phyloP scores from a whole-genome alignment of 345 rosid species.

The Syzygium aqueum region DNA sequence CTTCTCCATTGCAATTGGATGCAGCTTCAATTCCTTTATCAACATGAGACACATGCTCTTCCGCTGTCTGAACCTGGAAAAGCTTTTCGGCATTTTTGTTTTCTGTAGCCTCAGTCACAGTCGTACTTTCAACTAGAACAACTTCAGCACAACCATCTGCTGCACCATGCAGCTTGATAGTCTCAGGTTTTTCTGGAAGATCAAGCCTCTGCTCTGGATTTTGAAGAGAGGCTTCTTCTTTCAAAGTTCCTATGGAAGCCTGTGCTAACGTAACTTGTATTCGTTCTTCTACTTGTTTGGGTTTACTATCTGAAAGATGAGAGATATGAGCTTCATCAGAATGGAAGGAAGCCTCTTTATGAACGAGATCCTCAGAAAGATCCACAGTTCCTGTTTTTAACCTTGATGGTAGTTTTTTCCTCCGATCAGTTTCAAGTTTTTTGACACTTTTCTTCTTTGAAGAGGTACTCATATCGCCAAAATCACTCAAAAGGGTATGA shows the following conservation, averaged over 20 bases:
- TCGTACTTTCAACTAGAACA: background rate
- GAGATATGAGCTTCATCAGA: conserved; percentile 1
- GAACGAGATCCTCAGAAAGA: background rate
- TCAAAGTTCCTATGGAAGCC: background rate
- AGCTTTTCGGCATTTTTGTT: background rate
- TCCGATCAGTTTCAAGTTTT: background rate
- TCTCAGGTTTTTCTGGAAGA: background rate
- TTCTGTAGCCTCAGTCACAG: background rate
- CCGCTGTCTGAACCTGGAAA: background rate
- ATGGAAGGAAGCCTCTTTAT: background rate
- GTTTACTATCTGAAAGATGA: background rate
- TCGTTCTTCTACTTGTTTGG: background rate
- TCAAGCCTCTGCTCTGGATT: background rate
- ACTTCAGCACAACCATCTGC: background rate
- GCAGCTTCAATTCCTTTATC: background rate
- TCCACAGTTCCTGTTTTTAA: background rate
- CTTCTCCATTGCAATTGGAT: background rate
- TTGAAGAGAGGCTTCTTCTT: conserved; percentile 1
- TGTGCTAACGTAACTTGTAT: conserved; percentile 1
- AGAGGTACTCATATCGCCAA: background rate
- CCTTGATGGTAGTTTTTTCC: background rate
- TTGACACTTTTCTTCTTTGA: background rate
- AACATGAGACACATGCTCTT: background rate
- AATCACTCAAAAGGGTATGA: background rate
- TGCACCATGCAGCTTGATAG: conserved; percentile 1